Percentiles rank a stretch among this genome's conserved stretches.
phyloP scores from a whole-genome alignment of 2,329 filamentous ascomycete genomes.

The Chaetomium strumarium region DNA sequence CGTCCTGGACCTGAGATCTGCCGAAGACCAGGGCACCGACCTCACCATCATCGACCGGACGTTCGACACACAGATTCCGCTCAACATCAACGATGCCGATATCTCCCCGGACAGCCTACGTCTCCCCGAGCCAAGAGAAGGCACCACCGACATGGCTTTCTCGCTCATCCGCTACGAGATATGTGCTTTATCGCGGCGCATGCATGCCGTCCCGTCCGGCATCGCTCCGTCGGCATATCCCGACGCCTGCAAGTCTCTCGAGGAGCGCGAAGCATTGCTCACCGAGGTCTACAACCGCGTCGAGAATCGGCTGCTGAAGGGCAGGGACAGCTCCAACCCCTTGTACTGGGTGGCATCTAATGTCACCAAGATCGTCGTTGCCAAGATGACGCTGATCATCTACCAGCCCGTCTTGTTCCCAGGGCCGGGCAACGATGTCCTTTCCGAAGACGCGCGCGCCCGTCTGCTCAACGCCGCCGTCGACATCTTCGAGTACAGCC shows the following conservation, averaged over 20 bases:
- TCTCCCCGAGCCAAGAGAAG: slow-evolving; percentile 42
- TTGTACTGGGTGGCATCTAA: slow-evolving; percentile 48
- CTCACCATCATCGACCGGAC: slow-evolving; percentile 39
- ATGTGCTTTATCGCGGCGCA: slow-evolving; percentile 34
- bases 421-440: slow-evolving; percentile 28
- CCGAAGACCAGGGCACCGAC: slow-evolving; percentile 53
- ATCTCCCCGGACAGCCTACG: slow-evolving; percentile 42
- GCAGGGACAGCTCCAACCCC: slow-evolving; percentile 43
- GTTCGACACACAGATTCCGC: slow-evolving; percentile 49
- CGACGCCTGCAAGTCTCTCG: slow-evolving; percentile 31
- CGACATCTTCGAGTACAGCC: slow-evolving; percentile 51
- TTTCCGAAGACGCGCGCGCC: slow-evolving; percentile 30
- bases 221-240: slow-evolving; percentile 28
- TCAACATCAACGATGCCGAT: slow-evolving; percentile 53
- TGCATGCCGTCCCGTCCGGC: slow-evolving; percentile 34
- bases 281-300: slow-evolving; percentile 34
- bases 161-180: slow-evolving; percentile 40
- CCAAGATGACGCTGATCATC: slow-evolving; percentile 50
- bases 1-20: slow-evolving; percentile 53
- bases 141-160: slow-evolving; percentile 49
- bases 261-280: slow-evolving; percentile 38
- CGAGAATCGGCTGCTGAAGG: slow-evolving; percentile 48
- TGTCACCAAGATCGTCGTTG: slow-evolving; percentile 44
- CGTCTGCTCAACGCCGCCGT: slow-evolving; percentile 44
- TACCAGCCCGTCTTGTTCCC: slow-evolving; percentile 47